phyloP scores from a whole-genome alignment of 495 filamentous ascomycete species.

The Bryoglossum gracile region DNA sequence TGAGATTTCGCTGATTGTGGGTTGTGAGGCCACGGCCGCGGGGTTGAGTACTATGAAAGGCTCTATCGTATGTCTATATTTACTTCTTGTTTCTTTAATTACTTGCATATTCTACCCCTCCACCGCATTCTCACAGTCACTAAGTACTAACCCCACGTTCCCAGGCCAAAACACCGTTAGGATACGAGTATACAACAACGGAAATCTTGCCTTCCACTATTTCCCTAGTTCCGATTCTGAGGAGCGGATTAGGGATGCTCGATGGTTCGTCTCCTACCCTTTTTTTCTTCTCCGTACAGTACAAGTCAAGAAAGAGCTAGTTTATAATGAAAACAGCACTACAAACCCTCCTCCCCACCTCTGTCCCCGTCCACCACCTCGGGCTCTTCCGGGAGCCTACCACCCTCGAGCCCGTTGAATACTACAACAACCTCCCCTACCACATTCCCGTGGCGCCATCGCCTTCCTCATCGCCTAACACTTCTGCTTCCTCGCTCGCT shows the following conservation, averaged over 20 bases:
- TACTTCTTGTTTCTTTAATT: too few relatives aligned
- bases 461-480: constrained; percentile 33
- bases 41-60: constrained; percentile 45
- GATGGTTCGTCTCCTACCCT: constrained; percentile 46
- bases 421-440: constrained; percentile 96
- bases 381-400: constrained; percentile 85
- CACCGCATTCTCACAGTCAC: constrained; percentile 5
- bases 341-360: constrained; percentile 69
- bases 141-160: background rate
- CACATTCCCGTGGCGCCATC: constrained; percentile 39
- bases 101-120: background rate
- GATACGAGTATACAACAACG: constrained; percentile 57
- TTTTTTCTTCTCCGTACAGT: too few relatives aligned
- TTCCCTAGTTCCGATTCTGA: constrained; percentile 83
- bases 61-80: constrained; percentile 40
- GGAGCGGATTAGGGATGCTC: constrained; percentile 85
- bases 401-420: constrained; percentile 85
- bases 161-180: constrained; percentile 69
- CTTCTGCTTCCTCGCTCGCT: constrained; percentile 51
- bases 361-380: constrained; percentile 85
- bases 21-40: constrained; percentile 69
- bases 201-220: constrained; percentile 54
- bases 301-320: too few relatives aligned
- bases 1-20: constrained; percentile 78
- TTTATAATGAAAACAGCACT: constrained; percentile 65